These are phyloP conservation scores for Cydonia oblonga DNA, from an alignment of 331 rosid species.

Conservation along the genomic window DNA sequence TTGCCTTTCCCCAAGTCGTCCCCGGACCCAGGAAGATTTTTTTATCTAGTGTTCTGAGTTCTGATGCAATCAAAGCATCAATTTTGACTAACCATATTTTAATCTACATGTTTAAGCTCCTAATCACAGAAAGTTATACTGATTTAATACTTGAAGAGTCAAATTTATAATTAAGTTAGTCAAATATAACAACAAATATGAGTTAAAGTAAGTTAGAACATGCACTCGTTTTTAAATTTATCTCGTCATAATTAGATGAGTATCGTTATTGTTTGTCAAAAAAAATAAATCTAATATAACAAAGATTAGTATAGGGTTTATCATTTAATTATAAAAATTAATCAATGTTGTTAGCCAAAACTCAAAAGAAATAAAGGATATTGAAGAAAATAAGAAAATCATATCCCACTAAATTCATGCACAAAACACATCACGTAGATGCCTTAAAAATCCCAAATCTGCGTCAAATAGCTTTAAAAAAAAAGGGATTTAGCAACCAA, in stretches of 20 bases:
- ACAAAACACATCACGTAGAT: no score
- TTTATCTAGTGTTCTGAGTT: background rate
- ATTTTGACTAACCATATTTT: background rate
- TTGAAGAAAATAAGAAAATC: background rate
- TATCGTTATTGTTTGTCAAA: no score
- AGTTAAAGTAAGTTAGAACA: no score
- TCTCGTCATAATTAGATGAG: no score
- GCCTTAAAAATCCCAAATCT: background rate
- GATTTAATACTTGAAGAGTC: background rate
- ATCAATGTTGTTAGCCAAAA: background rate
- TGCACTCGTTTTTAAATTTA: no score
- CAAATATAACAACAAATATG: no score
- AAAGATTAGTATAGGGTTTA: no score
- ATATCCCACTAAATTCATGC: background rate
- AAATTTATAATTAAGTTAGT: no score
- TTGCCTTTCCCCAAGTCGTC: background rate
- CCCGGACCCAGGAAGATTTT: background rate
- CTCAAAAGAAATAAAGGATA: background rate
- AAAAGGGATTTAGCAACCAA: background rate
- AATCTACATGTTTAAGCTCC: background rate
- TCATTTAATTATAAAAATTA: background rate
- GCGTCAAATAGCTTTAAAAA: background rate
- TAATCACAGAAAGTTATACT: background rate
- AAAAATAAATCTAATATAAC: no score
- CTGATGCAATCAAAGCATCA: background rate